phyloP scores from a whole-genome alignment of 495 filamentous ascomycete species.

The Penicillium coffeae region DNA sequence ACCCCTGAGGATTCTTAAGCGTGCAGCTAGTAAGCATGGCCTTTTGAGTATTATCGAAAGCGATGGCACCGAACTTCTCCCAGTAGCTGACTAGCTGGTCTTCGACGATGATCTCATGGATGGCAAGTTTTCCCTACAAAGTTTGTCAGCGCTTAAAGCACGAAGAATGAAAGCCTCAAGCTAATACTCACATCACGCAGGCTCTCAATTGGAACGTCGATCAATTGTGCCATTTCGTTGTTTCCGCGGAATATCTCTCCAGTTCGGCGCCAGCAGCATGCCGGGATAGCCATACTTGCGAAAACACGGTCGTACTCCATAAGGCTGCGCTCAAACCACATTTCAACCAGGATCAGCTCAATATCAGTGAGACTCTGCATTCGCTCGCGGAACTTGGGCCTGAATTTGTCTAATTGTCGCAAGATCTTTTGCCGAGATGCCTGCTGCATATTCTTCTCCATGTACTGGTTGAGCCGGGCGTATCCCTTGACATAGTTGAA shows the following conservation, averaged over 20 bases:
- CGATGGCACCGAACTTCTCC: slow-evolving; percentile 99
- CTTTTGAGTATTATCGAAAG: slow-evolving; percentile 94
- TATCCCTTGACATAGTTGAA: slow-evolving; percentile 99
- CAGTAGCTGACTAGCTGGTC: slow-evolving; percentile 94
- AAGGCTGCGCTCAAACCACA: slow-evolving; percentile 94
- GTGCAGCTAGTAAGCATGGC: slow-evolving; percentile 93
- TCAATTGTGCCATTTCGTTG: slow-evolving; percentile 97
- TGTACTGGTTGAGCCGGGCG: slow-evolving; percentile 79
- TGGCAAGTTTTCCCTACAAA: slow-evolving; percentile 78
- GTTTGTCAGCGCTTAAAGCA: not conserved
- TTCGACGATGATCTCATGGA: slow-evolving; percentile 94
- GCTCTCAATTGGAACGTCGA: slow-evolving; percentile 86
- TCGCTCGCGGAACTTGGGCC: slow-evolving; percentile 92
- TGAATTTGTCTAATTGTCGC: slow-evolving; percentile 83
- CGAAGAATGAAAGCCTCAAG: not conserved
- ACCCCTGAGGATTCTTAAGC: slow-evolving; percentile 75
- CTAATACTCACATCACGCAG: slow-evolving; percentile 74
- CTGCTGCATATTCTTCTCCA: slow-evolving; percentile 79
- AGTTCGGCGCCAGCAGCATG: slow-evolving; percentile 94
- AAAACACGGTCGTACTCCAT: slow-evolving; percentile 99
- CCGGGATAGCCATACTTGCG: slow-evolving; percentile 97
- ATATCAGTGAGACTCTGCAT: slow-evolving; percentile 88
- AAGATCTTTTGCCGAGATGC: slow-evolving; percentile 81
- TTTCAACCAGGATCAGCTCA: slow-evolving; percentile 88
- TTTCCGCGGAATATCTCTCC: slow-evolving; percentile 98